These are phyloP conservation scores for Candida sphagnicola DNA, from an alignment of 805 yeast genomes.

Conservation along the genomic window DNA sequence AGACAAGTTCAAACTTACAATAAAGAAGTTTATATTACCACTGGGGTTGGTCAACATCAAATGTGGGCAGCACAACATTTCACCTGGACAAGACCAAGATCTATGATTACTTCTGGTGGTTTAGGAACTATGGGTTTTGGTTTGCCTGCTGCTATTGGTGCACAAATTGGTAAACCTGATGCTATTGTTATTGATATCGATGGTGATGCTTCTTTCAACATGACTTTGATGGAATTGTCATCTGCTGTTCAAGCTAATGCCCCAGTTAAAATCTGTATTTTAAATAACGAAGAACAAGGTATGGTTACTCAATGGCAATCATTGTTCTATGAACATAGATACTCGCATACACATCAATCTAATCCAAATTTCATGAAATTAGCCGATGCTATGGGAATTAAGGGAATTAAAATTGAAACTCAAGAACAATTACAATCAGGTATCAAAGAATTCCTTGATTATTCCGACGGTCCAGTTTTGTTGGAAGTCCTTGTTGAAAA, in stretches of 20 bases:
- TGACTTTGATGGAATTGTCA: slow-evolving; percentile 91
- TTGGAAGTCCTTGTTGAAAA: slow-evolving; percentile 87
- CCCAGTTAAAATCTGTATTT: slow-evolving; percentile 82
- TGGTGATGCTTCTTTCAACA: slow-evolving; percentile 98
- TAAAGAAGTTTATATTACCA: slow-evolving; percentile 82
- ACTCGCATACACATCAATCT: slow-evolving; percentile 94
- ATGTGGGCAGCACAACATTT: slow-evolving; percentile 99
- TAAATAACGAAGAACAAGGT: slow-evolving; percentile 98
- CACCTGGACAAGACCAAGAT: slow-evolving; percentile 89
- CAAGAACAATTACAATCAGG: slow-evolving; percentile 56
- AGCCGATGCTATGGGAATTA: slow-evolving; percentile 91
- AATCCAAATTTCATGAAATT: slow-evolving; percentile 92
- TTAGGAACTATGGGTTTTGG: slow-evolving; percentile 99
- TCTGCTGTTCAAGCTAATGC: slow-evolving; percentile 93
- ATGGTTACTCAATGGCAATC: slow-evolving; percentile 99
- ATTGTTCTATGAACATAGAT: slow-evolving; percentile 92
- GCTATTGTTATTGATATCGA: slow-evolving; percentile 94
- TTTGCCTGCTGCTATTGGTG: slow-evolving; percentile 96
- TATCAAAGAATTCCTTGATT: slow-evolving; percentile 63
- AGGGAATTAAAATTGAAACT: slow-evolving; percentile 68
- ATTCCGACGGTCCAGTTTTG: slow-evolving; percentile 77
- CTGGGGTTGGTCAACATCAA: slow-evolving; percentile 99
- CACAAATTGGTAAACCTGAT: slow-evolving; percentile 93
- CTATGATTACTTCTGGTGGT: slow-evolving; percentile 98
- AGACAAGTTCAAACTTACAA: slow-evolving; percentile 59